Evolutionary conservation across 2,329 filamentous ascomycete species (phyloP).

Genomic region (Cercospora zeina): DNA sequence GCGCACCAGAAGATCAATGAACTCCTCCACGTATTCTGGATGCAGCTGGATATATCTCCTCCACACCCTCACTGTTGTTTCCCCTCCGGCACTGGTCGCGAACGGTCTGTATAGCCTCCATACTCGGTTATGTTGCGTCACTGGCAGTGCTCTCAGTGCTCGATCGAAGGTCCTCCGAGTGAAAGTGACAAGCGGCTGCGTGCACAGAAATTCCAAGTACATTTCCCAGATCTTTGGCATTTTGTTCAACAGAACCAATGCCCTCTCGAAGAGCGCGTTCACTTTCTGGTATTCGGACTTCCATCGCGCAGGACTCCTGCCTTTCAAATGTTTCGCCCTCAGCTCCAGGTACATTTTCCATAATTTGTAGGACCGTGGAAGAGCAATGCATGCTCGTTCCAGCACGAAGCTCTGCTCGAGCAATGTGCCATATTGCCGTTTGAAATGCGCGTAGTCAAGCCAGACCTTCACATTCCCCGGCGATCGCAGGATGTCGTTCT

Average conservation of each 20-base stretch:
- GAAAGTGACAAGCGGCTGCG: constrained; percentile 86
- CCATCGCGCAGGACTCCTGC: constrained; percentile 79
- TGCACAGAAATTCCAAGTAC: constrained; percentile 86
- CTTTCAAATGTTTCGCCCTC: constrained; percentile 64
- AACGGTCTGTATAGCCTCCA: constrained; percentile 92
- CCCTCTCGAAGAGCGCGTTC: constrained; percentile 90
- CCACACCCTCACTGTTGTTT: constrained; percentile 92
- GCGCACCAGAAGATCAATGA: constrained; percentile 82
- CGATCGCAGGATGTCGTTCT: constrained; percentile 90
- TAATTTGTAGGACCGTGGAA: constrained; percentile 94
- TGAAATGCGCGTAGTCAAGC: constrained; percentile 91
- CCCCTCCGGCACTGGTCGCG: constrained; percentile 83
- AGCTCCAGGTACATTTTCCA: constrained; percentile 97
- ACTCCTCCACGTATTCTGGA: constrained; percentile 92
- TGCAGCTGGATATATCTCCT: constrained; percentile 95
- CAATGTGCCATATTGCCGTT: constrained; percentile 78
- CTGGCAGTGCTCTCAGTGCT: constrained; percentile 83
- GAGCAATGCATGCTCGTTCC: constrained; percentile 84
- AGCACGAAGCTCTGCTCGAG: constrained; percentile 85
- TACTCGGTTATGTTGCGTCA: constrained; percentile 93
- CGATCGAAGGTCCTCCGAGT: constrained; percentile 89
- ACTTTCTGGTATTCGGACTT: constrained; percentile 85
- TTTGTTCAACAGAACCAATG: constrained; percentile 91
- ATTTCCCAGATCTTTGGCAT: constrained; percentile 99
- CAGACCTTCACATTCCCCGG: constrained; percentile 86